A percentile compares a stretch with the other conserved stretches of the same genome.
These are phyloP conservation scores for Lasiosphaeria ovina DNA, from an alignment of 495 filamentous ascomycete genomes.

Conservation along the genomic window DNA sequence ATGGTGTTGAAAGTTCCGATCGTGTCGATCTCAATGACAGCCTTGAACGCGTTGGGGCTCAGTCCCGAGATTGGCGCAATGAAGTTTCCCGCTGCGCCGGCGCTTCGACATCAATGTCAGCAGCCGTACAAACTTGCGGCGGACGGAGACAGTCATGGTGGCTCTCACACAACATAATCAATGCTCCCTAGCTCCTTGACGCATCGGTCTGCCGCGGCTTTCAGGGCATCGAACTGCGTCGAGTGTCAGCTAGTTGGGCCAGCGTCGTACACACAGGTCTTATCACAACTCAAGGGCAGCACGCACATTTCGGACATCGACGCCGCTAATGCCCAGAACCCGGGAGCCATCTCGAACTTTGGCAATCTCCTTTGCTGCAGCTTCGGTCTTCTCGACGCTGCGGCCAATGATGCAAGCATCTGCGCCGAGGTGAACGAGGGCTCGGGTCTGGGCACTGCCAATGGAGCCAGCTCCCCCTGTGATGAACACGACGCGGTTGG, in stretches of 20 bases:
- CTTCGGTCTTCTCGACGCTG: conserved; percentile 84
- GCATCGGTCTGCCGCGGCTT: conserved; percentile 72
- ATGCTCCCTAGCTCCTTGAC: conserved; percentile 78
- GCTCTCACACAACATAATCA: conserved; percentile 87
- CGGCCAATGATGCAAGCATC: conserved; percentile 92
- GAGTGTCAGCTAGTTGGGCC: conserved; percentile 11
- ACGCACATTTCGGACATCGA: conserved; percentile 71
- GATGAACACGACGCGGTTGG: conserved; percentile 89
- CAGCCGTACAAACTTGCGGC: not conserved
- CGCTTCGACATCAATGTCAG: conserved; percentile 48
- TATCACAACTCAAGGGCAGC: not conserved
- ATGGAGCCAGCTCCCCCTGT: conserved; percentile 94
- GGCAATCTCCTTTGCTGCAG: conserved; percentile 74
- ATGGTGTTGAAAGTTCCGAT: conserved; percentile 91
- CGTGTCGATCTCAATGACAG: conserved; percentile 95
- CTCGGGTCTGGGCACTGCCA: conserved; percentile 88
- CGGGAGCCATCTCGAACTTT: conserved; percentile 72
- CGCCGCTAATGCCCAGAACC: conserved; percentile 78
- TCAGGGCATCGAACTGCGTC: conserved; percentile 58
- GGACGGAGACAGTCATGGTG: conserved; percentile 12
- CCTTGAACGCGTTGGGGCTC: conserved; percentile 85
- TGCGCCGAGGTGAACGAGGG: conserved; percentile 84
- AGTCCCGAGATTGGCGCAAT: conserved; percentile 81
- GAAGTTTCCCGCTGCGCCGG: conserved; percentile 96
- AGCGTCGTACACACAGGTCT: not conserved